Evolutionary conservation across 2,329 filamentous ascomycete species (phyloP).

Genomic region (Polytolypa hystricis): DNA sequence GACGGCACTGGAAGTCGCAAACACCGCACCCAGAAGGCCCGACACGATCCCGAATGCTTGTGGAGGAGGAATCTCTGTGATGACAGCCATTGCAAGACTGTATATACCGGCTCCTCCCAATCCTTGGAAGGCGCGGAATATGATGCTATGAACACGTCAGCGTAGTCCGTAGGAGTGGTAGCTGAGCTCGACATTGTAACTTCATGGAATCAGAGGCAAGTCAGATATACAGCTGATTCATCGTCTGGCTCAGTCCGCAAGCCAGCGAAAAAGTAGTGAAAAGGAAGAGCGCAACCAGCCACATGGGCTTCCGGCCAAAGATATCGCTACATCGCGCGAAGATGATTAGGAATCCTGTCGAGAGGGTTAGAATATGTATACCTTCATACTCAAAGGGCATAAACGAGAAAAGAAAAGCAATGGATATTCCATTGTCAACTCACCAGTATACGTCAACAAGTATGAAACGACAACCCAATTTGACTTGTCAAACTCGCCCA

Average conservation of each 20-base stretch:
- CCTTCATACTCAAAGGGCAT: not conserved
- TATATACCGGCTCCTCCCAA: constrained; percentile 18
- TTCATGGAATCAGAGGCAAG: not conserved
- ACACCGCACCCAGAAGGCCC: constrained; percentile 8
- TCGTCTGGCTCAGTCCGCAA: constrained; percentile 27
- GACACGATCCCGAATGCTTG: constrained; percentile 8
- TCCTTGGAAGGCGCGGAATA: constrained; percentile 21
- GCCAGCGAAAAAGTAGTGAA: constrained; percentile 32
- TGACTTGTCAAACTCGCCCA: constrained; percentile 27
- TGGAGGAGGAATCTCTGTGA: constrained; percentile 12
- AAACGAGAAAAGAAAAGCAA: not conserved
- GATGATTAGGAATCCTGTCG: constrained; percentile 30
- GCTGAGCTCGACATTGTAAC: not conserved
- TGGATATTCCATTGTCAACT: not conserved
- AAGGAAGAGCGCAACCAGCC: constrained; percentile 26
- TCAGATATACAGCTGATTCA: constrained; percentile 21
- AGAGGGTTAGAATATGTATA: not conserved
- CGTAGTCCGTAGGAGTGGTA: not conserved
- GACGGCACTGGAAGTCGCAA: constrained; percentile 6
- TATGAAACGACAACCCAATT: constrained; percentile 41
- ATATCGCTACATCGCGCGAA: constrained; percentile 38
- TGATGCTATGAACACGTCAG: constrained; percentile 9
- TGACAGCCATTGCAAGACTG: constrained; percentile 14
- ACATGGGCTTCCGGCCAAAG: constrained; percentile 32
- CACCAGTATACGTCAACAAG: constrained; percentile 39